Evolutionary conservation across 2,329 filamentous ascomycete species (phyloP), one percentile per base, ranked within the genome.

Genomic region (Pezicula radicicola): DNA sequence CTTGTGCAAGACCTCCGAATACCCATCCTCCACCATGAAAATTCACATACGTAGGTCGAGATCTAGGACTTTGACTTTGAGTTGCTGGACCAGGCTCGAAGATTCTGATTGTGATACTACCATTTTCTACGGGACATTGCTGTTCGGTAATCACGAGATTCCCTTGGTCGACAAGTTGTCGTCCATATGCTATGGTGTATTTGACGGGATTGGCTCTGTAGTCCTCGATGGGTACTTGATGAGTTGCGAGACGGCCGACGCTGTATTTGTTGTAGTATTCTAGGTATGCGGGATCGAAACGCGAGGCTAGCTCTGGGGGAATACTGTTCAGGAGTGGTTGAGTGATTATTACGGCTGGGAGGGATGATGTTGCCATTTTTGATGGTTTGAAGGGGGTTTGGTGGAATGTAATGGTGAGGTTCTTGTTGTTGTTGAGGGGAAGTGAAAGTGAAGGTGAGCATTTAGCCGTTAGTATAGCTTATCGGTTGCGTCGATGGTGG

Each of bases 251-350:
- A 30, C 71, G 68, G 12, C 71, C 72, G 2, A 63, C 68, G 49
- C 69, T 72, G 61, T 72, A 69, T 50, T 68, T 69, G 51, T 72
- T 69, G 59, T 73, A 72, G 60, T 73, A 64, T 46, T 70, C 65
- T 25, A 72, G 63, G 47, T 71, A 75, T 36, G 66, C 59, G 2
- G 70, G 68, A 40, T 75, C 72, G 53, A 71, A 73, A 5, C 67
- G 64, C 16, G 65, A 55, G 5, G 68, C 52, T 28, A 74, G 62
- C 42, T 70, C 58, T 2, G 57, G 52, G 5, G 71, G 70, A 8
- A 74, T 74, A 58, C 65, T 69, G 50, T 75, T 74, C 47, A 72
- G 63, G 15, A 70, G 64, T n/a, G 71, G 70, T 45, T 72, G 68
- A 5, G 51, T 55, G 30, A 59, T 50, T 30, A 49, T 21, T 28